Conservation (phyloP, 1,139 yeast genomes). For the Lodderomyces margitis region DNA sequence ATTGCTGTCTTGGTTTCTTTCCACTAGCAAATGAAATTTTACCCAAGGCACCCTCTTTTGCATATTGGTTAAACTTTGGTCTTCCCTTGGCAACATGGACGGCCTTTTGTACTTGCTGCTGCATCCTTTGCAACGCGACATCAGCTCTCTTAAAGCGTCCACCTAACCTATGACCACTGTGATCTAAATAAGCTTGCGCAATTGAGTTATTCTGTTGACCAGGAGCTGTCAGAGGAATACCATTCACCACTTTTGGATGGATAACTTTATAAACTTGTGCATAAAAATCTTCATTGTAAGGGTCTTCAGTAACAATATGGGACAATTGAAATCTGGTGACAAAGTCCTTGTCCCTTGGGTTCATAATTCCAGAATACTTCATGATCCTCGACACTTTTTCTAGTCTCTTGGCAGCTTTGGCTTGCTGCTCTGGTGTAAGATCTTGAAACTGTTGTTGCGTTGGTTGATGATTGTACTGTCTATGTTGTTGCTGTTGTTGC, state of each 20-base stretch:
- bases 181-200: constrained; percentile 94
- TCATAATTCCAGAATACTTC: constrained; percentile 90
- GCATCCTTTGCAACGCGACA: constrained; percentile 95
- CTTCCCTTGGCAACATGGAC: constrained; percentile 92
- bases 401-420: constrained; percentile 64
- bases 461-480: constrained; percentile 16
- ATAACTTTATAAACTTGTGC: constrained; percentile 91
- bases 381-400: constrained; percentile 77
- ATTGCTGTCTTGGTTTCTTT: constrained; percentile 85
- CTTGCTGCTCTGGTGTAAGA: constrained; percentile 48
- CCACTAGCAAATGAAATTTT: constrained; percentile 80
- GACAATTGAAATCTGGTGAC: constrained; percentile 92
- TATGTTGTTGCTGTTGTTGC: constrained; percentile 17
- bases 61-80: constrained; percentile 69
- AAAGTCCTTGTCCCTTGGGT: constrained; percentile 93
- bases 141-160: constrained; percentile 90
- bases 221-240: constrained; percentile 38
- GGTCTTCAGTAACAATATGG: constrained; percentile 95
- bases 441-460: constrained; percentile 22
- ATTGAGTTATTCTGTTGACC: constrained; percentile 52
- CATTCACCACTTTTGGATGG: constrained; percentile 52
- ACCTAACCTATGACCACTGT: constrained; percentile 87
- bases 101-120: constrained; percentile 95
- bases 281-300: constrained; percentile 94
- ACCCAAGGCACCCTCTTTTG: constrained; percentile 89